Evolutionary conservation across 2,329 filamentous ascomycete genomes (phyloP), one percentile per base, ranked within the genome.

Genomic region (Fusarium sarcochroum): DNA sequence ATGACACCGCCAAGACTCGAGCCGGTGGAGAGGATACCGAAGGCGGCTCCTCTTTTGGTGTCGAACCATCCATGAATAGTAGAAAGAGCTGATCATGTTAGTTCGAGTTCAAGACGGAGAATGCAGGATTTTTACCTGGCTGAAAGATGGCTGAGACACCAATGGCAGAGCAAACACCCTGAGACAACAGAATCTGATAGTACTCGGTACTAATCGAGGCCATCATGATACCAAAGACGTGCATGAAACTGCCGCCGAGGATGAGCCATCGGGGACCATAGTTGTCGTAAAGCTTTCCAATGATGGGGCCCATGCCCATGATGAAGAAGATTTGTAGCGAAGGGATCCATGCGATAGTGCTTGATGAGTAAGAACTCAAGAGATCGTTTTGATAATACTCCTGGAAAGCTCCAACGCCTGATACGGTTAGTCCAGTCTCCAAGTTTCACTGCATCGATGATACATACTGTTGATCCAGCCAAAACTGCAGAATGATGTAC

Each of bases 161-260:
- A 21, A 82, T 73, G 10, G 78, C 77, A 2, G 76, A 78, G 54
- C 75, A 80, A 1, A 82, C 71, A 6, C 78, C 77, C 53, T 83
- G 81, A 1, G 79, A 68, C 1, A 83, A 69, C 11, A 83, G 72
- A 52, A 82, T 76, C 44, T 83, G 80, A 48, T 79, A 82, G 69
- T 82, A 83, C 41, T 80, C 55, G 0, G 65, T 77, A n/a, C 73
- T 71, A 9, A 91, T 76, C 9, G 82, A 85, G 0, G 86, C 82
- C 87, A 90, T 89, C 86, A 91, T 90, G 7, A 91, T 72, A 3
- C 86, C 85, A 55, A 90, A 85, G 17, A 90, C 84, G 56, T 89
- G 85, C 34, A 89, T 73, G 52, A 89, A 76, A 1, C 81, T 84
- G 17, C 88, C 88, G 14, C 75, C 73, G 1, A 87, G 34, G 2